Base-by-base conservation (phyloP, 768 basidiomycete species). In the Amylocystis lapponica region DNA sequence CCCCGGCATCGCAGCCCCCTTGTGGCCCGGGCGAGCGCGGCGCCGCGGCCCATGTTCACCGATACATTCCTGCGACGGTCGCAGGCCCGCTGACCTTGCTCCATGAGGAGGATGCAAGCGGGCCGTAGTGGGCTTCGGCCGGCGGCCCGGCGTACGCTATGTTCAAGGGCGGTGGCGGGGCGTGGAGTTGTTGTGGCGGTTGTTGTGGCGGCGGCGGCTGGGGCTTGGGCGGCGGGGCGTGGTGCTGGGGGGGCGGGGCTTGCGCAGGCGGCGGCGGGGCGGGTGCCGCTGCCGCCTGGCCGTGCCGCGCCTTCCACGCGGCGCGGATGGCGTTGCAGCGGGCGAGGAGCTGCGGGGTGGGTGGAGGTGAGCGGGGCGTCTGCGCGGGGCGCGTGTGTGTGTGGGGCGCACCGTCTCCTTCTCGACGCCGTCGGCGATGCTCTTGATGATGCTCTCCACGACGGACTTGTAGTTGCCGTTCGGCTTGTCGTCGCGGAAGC, bases 371-470 rank as follows among this genome's bases (percentile, higher is more conserved):
- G 23, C 27, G 32, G 30, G 22, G 34, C 27, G 19, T 10, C 10
- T 20, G 22, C 12, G 13, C 13, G 17, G 16, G 12, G 30, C 25
- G 14, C 14, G 30, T n/a, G 30, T 29, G 40, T 22, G 33, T 40
- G 25, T 38, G 36, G 29, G 34, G 45, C 51, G 40, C 22, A 97
- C 95, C 51, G 71, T 71, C 30, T 90, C 80, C 56, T 87, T 86
- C 57, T 95, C 91, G 29, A 98, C 91, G 9, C 96, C 96, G 61
- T 98, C 95, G 33, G 79, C 76, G 49, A 99, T 98, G 52, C 85
- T 94, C 52, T 83, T 74, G 40, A 98, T 79, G 55, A 99, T 91
- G 50, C 84, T 88, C 44, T 88, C 80, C 36, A 97, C 91, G 43
- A 92, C 80, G 23, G 66, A 75, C 47, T 74, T 76, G 62, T 89